Evolutionary conservation across 495 filamentous ascomycete genomes (phyloP).

Genomic region (Tetracladium setigerum): DNA sequence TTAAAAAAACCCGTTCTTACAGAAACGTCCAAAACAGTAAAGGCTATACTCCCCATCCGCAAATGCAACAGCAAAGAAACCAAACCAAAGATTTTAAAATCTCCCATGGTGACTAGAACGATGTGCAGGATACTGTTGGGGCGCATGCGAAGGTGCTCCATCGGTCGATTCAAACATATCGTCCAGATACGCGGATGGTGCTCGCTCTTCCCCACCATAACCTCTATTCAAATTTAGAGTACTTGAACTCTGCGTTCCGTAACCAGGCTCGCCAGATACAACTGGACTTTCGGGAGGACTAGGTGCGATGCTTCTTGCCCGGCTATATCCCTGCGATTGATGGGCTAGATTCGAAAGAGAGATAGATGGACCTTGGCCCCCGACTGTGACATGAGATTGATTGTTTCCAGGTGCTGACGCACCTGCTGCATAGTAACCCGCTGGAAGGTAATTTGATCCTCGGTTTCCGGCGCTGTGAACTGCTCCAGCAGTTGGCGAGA

Average conservation of each 20-base stretch:
- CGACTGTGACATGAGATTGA: slow-evolving; percentile 34
- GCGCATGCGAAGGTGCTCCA: slow-evolving; percentile 10
- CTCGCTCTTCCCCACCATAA: slow-evolving; percentile 44
- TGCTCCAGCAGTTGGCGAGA: slow-evolving; percentile 65
- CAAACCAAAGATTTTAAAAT: no score
- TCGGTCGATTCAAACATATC: slow-evolving; percentile 67
- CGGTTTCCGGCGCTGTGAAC: slow-evolving; percentile 43
- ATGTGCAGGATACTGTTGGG: neutral
- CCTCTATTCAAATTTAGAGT: slow-evolving; percentile 52
- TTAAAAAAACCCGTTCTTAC: no score
- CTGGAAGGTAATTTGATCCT: slow-evolving; percentile 69
- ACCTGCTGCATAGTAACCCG: slow-evolving; percentile 83
- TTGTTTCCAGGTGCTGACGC: slow-evolving; percentile 41
- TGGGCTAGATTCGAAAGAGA: slow-evolving; percentile 49
- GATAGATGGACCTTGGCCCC: slow-evolving; percentile 38
- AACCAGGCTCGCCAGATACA: slow-evolving; percentile 24
- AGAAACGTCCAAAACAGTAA: no score
- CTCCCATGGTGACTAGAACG: no score
- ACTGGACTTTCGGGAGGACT: slow-evolving; percentile 65
- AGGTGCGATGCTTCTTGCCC: slow-evolving; percentile 36
- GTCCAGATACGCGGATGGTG: slow-evolving; percentile 88
- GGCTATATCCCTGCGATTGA: slow-evolving; percentile 40
- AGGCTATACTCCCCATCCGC: no score
- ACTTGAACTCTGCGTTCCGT: slow-evolving; percentile 53
- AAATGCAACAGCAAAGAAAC: no score